Evolutionary conservation across 1,284 basidiomycete genomes (phyloP), one percentile per base, ranked within the genome.

Genomic region (Heterobasidion occidentale): DNA sequence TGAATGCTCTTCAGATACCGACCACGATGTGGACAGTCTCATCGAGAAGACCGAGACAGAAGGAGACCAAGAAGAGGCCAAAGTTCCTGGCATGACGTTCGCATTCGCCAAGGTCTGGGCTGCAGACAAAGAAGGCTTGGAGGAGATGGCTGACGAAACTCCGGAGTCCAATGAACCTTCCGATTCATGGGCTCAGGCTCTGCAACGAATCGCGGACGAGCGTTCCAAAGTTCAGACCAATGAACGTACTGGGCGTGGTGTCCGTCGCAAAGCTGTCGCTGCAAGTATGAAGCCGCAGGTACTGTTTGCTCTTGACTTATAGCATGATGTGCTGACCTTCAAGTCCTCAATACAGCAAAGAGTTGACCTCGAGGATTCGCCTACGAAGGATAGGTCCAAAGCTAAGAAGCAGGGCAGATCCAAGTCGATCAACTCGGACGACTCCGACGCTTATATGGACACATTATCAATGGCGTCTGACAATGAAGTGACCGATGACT

Each of bases 81-180:
- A 59, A 53, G 77, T 77, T 57, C 71, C 72, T 34, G 73, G 70
- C 53, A 70, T 81, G 49, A 75, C 81, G 5, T 94, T 95, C 68
- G 81, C 79, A 6, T 94, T 94, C 66, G 91, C 92, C 3, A 93
- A 93, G 66, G 80, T 95, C 48, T 94, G 92, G 92, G 83, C 90
- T 11, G 83, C 88, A 27, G 83, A 87, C 56, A 86, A 86, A 65
- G 84, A 87, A 54, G 65, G 72, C 3, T 67, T 92, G 38, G 81
- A 84, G 64, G 89, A 92, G 15, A 70, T 90, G 36, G 75, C 72
- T 19, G 84, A 86, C 38, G 74, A 77, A 4, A 59, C 65, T 0
- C 65, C 66, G 7, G 74, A 74, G 12, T 64, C 67, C 9, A 57
- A 66, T 9, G 82, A 83, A 52, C 78, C 82, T 56, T 77, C 72